A percentile compares a stretch with the other conserved stretches of the same genome.
Conservation (phyloP, 768 basidiomycete genomes). For the Pisolithus tinctorius region DNA sequence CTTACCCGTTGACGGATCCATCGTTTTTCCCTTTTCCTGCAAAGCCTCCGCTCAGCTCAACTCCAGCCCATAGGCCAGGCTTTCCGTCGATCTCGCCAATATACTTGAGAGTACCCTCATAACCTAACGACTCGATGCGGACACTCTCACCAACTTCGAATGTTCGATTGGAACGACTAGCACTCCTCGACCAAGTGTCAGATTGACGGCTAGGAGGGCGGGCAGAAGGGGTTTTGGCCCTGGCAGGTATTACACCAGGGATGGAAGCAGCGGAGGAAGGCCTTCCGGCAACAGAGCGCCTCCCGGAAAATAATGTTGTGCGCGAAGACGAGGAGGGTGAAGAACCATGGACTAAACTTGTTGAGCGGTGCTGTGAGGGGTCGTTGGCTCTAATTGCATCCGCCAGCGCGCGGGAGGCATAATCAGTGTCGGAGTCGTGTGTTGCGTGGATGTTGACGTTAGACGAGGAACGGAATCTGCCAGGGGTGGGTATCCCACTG, state of each 20-base stretch:
- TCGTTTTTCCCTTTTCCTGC: conserved; percentile 93
- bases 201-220: conserved; percentile 65
- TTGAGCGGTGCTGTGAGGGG: conserved; percentile 60
- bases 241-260: conserved; percentile 33
- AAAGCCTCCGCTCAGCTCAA: conserved; percentile 83
- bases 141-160: conserved; percentile 80
- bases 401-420: conserved; percentile 63
- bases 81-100: conserved; percentile 87
- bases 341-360: conserved; percentile 31
- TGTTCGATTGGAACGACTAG: conserved; percentile 37
- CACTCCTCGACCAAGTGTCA: conserved; percentile 44
- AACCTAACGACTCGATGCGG: conserved; percentile 80
- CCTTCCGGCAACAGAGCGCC: conserved; percentile 45
- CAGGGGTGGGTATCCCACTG: conserved; percentile 61
- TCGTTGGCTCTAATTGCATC: conserved; percentile 80
- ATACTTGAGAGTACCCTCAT: conserved; percentile 78
- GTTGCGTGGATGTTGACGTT: conserved; percentile 32
- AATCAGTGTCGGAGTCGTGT: conserved; percentile 41
- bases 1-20: conserved; percentile 84
- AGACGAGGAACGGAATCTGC: conserved; percentile 64
- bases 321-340: conserved; percentile 45
- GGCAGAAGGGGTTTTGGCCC: conserved; percentile 48
- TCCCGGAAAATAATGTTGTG: conserved; percentile 32
- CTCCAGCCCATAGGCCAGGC: conserved; percentile 86
- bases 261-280: conserved; percentile 56